These are phyloP conservation scores for Phytophthora crassamura DNA, from an alignment of 352 stramenopile genomes.

Conservation along the genomic window DNA sequence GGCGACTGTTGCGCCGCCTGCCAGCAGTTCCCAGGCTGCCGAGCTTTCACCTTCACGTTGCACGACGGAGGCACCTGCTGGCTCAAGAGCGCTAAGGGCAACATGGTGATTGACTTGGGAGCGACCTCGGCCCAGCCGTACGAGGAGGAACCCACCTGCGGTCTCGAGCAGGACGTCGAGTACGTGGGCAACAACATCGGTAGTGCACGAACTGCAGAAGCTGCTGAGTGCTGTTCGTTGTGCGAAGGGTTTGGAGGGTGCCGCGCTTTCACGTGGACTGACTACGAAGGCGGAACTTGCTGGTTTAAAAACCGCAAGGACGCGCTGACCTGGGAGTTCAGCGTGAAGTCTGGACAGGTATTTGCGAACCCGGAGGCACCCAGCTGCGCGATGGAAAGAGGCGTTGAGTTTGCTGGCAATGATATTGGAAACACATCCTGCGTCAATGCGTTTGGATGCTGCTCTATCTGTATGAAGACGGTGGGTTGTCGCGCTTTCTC, in stretches of 20 bases:
- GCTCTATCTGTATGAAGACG: conserved; percentile 36
- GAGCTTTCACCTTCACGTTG: conserved; percentile 44
- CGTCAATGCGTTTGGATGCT: conserved; percentile 31
- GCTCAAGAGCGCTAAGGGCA: conserved; percentile 44
- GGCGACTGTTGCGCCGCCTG: conserved; percentile 32
- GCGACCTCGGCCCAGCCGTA: conserved; percentile 22
- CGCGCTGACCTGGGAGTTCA: conserved; percentile 16
- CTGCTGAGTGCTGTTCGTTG: conserved; percentile 27
- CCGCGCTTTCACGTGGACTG: conserved; percentile 59
- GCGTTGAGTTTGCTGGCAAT: conserved; percentile 34
- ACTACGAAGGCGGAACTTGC: conserved; percentile 57
- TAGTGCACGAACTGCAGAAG: conserved; percentile 12
- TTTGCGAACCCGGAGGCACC: conserved; percentile 24
- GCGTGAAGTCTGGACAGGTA: conserved; percentile 29
- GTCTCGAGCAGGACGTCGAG: conserved; percentile 33
- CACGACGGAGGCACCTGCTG: conserved; percentile 37
- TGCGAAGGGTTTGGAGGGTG: conserved; percentile 40
- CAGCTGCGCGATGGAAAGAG: conserved; percentile 36
- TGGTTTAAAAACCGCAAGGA: conserved; percentile 54
- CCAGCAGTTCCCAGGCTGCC: conserved; percentile 34
- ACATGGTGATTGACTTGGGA: conserved; percentile 19
- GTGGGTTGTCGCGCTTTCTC: conserved; percentile 51
- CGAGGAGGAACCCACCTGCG: conserved; percentile 29
- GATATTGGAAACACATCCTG: conserved; percentile 25
- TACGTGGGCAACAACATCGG: conserved; percentile 44